Percentiles rank a stretch among this genome's conserved stretches.
Conservation (phyloP, 352 stramenopile genomes). For the Globisporangium viniferum region DNA sequence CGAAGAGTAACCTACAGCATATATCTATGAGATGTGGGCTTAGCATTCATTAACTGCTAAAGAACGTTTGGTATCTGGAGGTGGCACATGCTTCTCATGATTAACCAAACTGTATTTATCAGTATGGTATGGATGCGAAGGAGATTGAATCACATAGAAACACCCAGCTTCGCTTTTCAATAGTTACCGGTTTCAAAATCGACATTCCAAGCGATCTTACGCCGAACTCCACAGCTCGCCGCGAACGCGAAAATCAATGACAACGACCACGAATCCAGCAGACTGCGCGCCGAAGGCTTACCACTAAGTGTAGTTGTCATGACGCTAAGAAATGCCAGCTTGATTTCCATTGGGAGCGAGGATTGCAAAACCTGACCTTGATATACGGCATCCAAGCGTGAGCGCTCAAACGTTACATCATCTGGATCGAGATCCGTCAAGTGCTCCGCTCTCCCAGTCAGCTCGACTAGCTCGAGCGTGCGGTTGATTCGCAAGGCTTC, state of each 20-base stretch:
- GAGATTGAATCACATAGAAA: no score
- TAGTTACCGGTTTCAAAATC: neutral
- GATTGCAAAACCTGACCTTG: neutral
- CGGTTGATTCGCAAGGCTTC: neutral
- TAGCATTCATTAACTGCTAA: no score
- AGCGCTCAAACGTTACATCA: neutral
- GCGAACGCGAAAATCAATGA: neutral
- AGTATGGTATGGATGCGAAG: no score
- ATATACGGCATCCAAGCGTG: neutral
- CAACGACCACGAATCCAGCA: neutral
- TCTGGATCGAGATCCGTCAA: neutral
- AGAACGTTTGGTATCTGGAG: no score
- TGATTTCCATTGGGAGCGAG: neutral
- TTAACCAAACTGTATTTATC: no score
- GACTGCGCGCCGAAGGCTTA: neutral
- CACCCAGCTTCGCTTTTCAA: neutral
- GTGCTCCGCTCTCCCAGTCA: neutral
- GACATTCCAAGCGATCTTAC: neutral
- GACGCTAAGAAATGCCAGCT: neutral
- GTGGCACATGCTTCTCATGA: no score
- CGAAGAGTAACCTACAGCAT: no score
- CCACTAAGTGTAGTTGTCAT: neutral
- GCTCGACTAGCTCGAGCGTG: neutral
- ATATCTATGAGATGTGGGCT: no score
- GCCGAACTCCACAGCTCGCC: neutral